Evolutionary conservation across 176 grass and related monocot species (phyloP).

Genomic region (Avena atlantica): DNA sequence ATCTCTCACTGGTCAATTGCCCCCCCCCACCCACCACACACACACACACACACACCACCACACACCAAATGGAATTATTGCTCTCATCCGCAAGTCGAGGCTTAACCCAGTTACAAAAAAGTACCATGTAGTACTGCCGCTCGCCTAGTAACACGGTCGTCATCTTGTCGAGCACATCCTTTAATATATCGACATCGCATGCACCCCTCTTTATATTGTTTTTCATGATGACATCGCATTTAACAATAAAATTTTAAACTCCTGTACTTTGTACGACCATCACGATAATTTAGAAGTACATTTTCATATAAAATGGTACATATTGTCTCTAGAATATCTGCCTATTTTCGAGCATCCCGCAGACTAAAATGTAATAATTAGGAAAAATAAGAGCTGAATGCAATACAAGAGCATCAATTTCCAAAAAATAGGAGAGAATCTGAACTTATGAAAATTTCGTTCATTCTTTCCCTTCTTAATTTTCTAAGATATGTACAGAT

Average conservation of each 20-base stretch:
- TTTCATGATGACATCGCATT: not conserved
- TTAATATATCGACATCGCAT: no score
- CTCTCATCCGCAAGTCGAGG: no score
- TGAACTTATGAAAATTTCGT: not conserved
- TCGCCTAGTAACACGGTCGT: no score
- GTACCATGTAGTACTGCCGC: no score
- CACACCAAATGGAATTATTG: no score
- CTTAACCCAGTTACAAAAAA: no score
- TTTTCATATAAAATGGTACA: not conserved
- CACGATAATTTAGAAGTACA: not conserved
- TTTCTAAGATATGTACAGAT: constrained; percentile 39
- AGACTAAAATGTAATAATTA: not conserved
- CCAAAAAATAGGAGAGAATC: not conserved
- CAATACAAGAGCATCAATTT: not conserved
- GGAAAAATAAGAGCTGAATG: not conserved
- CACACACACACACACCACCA: no score
- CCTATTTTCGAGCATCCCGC: not conserved
- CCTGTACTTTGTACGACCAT: not conserved
- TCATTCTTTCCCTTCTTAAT: not conserved
- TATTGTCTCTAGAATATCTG: not conserved
- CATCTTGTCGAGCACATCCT: no score
- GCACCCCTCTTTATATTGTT: no score
- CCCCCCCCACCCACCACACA: no score
- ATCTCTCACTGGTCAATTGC: no score
- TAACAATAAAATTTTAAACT: not conserved